These are phyloP conservation scores for Xerophyta viscosa DNA, from an alignment of 106 monocot species.

Conservation along the genomic window DNA sequence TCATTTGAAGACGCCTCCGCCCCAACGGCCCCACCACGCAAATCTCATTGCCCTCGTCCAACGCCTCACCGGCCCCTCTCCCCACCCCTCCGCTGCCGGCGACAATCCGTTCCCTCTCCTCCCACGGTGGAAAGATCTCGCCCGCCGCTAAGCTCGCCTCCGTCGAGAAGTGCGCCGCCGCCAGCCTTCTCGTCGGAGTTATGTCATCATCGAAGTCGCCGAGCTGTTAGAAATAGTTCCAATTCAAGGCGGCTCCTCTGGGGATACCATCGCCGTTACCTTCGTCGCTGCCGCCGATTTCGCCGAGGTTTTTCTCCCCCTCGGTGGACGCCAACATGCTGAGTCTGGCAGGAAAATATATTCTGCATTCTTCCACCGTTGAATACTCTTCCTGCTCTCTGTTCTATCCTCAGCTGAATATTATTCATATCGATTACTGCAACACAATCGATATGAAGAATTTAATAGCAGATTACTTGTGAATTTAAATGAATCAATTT, in stretches of 20 bases:
- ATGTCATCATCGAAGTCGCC: neutral
- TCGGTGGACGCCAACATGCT: slow-evolving; percentile 11
- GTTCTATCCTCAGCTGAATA: too few relatives aligned
- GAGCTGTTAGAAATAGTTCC: neutral
- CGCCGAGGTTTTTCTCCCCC: slow-evolving; percentile 29
- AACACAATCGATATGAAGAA: too few relatives aligned
- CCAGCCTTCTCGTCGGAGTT: neutral
- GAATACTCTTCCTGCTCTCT: too few relatives aligned
- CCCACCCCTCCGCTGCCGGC: slow-evolving; percentile 5
- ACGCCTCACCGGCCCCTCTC: slow-evolving; percentile 50
- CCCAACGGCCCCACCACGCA: slow-evolving; percentile 34
- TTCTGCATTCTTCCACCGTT: too few relatives aligned
- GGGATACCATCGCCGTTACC: slow-evolving; percentile 37
- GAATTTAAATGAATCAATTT: too few relatives aligned
- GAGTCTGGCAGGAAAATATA: too few relatives aligned
- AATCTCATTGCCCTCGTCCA: slow-evolving; percentile 82
- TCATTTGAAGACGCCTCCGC: too few relatives aligned
- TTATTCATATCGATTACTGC: too few relatives aligned
- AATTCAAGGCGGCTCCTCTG: too few relatives aligned
- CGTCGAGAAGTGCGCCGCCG: slow-evolving; percentile 24
- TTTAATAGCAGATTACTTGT: too few relatives aligned
- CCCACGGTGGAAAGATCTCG: slow-evolving; percentile 18
- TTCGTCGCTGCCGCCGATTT: slow-evolving; percentile 14
- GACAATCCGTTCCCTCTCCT: neutral
- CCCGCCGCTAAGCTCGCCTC: slow-evolving; percentile 59